phyloP scores from a whole-genome alignment of 495 filamentous ascomycete genomes.

The Penicillium manginii region DNA sequence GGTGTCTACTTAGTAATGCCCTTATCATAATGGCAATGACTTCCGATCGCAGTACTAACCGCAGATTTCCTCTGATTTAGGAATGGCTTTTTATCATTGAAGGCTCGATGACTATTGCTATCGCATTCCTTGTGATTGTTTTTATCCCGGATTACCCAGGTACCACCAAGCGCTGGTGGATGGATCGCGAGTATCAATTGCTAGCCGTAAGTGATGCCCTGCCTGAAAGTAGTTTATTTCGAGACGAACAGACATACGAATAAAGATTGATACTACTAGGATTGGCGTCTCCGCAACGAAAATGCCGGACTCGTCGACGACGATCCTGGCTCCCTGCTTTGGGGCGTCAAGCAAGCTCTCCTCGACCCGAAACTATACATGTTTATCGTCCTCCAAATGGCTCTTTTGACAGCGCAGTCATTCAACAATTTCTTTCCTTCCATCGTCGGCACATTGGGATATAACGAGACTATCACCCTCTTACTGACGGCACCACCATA shows the following conservation, averaged over 20 bases:
- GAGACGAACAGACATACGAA: not conserved
- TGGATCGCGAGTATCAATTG: slow-evolving; percentile 12
- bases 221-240: too few relatives aligned
- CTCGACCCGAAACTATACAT: slow-evolving; percentile 17
- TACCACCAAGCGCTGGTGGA: slow-evolving; percentile 10
- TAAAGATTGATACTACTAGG: slow-evolving; percentile 1
- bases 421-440: slow-evolving; percentile 74
- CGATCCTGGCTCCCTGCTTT: slow-evolving; percentile 12
- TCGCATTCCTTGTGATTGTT: slow-evolving; percentile 10
- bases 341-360: slow-evolving; percentile 17
- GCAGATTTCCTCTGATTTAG: not conserved
- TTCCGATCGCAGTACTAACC: not conserved
- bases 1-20: too few relatives aligned
- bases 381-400: slow-evolving; percentile 19
- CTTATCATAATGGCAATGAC: not conserved
- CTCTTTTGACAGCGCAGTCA: slow-evolving; percentile 18
- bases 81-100: slow-evolving; percentile 20
- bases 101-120: slow-evolving; percentile 14
- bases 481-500: slow-evolving; percentile 18
- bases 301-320: slow-evolving; percentile 15
- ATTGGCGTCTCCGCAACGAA: slow-evolving; percentile 18
- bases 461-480: slow-evolving; percentile 57
- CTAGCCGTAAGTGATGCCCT: slow-evolving; percentile 12
- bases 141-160: slow-evolving; percentile 15
- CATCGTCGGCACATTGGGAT: slow-evolving; percentile 71